Base-by-base conservation (phyloP, 1,284 basidiomycete genomes). In the Melampsora larici-populina region DNA sequence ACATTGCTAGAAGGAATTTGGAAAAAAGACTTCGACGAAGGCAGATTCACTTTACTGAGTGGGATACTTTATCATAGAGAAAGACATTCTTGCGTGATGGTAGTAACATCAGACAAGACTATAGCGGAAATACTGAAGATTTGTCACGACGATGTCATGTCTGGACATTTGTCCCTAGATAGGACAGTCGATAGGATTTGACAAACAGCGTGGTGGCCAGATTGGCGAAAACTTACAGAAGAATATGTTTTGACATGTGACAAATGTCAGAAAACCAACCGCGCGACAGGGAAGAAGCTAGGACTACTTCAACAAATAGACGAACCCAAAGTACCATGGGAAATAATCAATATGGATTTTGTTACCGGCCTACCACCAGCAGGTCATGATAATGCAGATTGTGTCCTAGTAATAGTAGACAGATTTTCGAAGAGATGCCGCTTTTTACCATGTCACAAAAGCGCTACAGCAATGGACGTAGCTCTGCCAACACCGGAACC, bases 121-220 rank as follows among this genome's bases (percentile, higher is more conserved):
- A 69, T 49, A 7, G 49, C 49, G 24, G 24, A 18, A 4, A 69
- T 69, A 1, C 40, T 69, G n/a, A 17, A 51, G 29, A 51, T 51
- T 8, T 69, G 67, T 33, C 67, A 69, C 55, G 67, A 69, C 15
- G 55, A 18, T 29, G 46, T 69, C 7, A 24, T 18, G 15, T 51
- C 67, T 18, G 67, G 67, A 29, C n/a, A 69, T 31, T 49, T 69
- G 3, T 55, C 48, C 36, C 17, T 48, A 18, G 67, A 69, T 9
- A 48, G 48, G 26, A 69, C 67, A 5, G 3, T 29, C 26, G 67
- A 69, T 5, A 69, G 36, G 49, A 43, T 69, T 24, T 7, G 5
- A 7, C 21, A 51, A 17, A 69, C 67, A 29, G 24, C 67, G 2
- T 69, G 67, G 67, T 69, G 67, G 67, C 15, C 29, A 17, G 49